These are phyloP conservation scores for Grifola frondosa DNA, from an alignment of 1,284 basidiomycete genomes.

Conservation along the genomic window DNA sequence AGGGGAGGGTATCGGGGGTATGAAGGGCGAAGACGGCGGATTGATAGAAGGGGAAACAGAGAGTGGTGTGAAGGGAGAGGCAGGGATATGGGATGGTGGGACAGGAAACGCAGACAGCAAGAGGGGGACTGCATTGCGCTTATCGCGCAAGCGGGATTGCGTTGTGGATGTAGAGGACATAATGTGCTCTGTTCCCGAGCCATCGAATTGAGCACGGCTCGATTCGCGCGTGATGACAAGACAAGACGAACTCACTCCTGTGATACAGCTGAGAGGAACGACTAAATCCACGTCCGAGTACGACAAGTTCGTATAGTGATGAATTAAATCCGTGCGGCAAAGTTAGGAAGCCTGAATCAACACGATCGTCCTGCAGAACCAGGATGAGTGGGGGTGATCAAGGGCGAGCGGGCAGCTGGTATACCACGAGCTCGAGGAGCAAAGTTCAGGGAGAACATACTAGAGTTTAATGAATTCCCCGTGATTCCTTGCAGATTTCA, in stretches of 20 bases:
- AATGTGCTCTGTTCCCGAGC: constrained; percentile 10
- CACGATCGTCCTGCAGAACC: too few species aligned
- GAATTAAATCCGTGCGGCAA: constrained; percentile 4
- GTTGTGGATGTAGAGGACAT: constrained; percentile 24
- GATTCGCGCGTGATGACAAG: constrained; percentile 10
- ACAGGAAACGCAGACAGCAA: constrained; percentile 52
- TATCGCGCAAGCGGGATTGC: constrained; percentile 21
- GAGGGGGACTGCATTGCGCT: constrained; percentile 34
- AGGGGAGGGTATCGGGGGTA: constrained; percentile 13
- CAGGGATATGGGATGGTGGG: constrained; percentile 51
- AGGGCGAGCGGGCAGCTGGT: too few species aligned
- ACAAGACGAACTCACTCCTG: constrained; percentile 4
- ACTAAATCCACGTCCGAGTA: too few species aligned
- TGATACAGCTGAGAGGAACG: too few species aligned
- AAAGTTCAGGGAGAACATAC: constrained; percentile 13
- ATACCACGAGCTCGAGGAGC: too few species aligned
- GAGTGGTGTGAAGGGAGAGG: constrained; percentile 29
- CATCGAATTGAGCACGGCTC: constrained; percentile 9
- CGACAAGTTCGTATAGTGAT: constrained; percentile 5
- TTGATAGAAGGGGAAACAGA: constrained; percentile 6
- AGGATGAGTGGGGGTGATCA: too few species aligned
- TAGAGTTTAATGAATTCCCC: constrained; percentile 8
- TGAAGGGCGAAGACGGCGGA: constrained; percentile 14
- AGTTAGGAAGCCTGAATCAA: constrained; percentile 6
- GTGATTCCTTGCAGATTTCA: constrained; percentile 22